A percentile compares a stretch with the other conserved stretches of the same genome.
Conservation (phyloP, 345 rosid species). For the Salix koriyanagi region DNA sequence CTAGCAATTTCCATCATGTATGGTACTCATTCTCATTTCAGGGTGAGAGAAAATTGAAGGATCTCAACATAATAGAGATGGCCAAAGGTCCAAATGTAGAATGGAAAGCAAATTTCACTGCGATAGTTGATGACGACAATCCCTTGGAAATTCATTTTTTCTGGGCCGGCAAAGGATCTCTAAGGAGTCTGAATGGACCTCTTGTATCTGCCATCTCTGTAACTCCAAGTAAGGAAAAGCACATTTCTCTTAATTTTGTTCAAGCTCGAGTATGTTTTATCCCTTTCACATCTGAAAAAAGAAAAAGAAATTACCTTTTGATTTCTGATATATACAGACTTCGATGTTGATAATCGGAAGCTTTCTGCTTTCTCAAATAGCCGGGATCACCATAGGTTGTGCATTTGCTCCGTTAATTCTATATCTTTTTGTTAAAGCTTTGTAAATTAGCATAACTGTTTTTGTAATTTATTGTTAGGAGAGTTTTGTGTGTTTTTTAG, state of each 20-base stretch:
- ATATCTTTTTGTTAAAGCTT: neutral
- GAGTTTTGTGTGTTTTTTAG: too few species aligned
- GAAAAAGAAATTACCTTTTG: neutral
- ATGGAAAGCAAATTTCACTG: neutral
- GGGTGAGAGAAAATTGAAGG: neutral
- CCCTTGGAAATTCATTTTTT: neutral
- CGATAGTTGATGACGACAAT: neutral
- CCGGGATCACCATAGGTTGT: neutral
- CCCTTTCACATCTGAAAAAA: too few species aligned
- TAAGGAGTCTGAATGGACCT: constrained; percentile 5
- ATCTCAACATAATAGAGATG: constrained; percentile 12
- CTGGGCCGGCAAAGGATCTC: constrained; percentile 5
- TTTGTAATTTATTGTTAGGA: too few species aligned
- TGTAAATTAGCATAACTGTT: too few species aligned
- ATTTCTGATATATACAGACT: neutral
- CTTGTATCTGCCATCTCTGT: constrained; percentile 24
- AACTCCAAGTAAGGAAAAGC: neutral
- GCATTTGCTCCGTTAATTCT: constrained; percentile 4
- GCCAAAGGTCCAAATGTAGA: neutral
- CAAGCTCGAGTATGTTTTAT: neutral
- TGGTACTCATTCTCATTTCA: neutral
- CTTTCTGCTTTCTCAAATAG: constrained; percentile 2
- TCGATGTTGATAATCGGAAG: neutral
- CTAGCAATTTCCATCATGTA: neutral
- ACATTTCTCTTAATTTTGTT: neutral